A percentile compares a stretch with the other conserved stretches of the same genome.
These are phyloP conservation scores for Colletotrichum costaricense DNA, from an alignment of 2,329 filamentous ascomycete species.

Conservation along the genomic window DNA sequence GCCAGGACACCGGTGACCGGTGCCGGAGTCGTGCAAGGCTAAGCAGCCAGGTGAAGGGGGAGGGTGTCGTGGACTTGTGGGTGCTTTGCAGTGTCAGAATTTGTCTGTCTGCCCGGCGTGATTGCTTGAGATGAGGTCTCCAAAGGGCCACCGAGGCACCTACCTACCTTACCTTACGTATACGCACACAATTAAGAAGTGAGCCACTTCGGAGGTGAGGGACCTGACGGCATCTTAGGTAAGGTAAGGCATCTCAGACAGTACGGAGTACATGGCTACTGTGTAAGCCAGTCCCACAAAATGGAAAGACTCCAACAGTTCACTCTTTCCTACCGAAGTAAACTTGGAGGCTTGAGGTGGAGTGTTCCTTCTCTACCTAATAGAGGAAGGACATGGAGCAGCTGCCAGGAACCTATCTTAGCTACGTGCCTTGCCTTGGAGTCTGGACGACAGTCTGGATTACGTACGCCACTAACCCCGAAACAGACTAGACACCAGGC, in stretches of 20 bases:
- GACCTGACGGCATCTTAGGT: too few species aligned
- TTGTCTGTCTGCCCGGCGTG: neutral
- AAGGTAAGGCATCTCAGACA: too few species aligned
- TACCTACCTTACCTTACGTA: too few species aligned
- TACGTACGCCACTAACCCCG: constrained; percentile 7
- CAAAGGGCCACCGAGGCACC: neutral
- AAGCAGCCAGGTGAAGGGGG: neutral
- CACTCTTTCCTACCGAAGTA: too few species aligned
- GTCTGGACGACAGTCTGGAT: neutral
- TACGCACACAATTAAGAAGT: too few species aligned
- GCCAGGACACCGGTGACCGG: neutral
- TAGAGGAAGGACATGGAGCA: too few species aligned
- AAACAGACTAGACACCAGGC: neutral
- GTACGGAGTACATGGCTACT: too few species aligned
- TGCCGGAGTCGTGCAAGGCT: neutral
- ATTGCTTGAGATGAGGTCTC: neutral
- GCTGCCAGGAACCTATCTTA: neutral
- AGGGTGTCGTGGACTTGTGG: neutral
- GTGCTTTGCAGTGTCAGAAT: neutral
- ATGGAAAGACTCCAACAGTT: too few species aligned
- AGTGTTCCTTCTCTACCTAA: too few species aligned
- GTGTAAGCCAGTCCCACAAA: too few species aligned
- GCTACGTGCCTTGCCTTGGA: neutral
- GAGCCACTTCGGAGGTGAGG: too few species aligned
- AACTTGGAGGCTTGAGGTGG: too few species aligned